These are phyloP conservation scores for Aureobasidium sp. DNA, from an alignment of 2,329 filamentous ascomycete species.

Conservation along the genomic window DNA sequence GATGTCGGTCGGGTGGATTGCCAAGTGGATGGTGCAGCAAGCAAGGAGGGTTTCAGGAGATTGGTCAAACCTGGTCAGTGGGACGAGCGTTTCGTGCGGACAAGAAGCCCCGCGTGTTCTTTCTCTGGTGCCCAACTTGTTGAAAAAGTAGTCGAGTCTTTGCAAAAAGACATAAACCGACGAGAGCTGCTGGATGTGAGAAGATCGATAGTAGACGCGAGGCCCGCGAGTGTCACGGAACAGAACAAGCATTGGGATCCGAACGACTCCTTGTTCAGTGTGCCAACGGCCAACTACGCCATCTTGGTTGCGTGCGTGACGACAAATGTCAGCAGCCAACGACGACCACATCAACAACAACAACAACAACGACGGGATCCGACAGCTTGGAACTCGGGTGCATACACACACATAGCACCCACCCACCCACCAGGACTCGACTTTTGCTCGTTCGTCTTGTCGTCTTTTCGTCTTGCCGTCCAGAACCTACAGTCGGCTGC, in stretches of 20 bases:
- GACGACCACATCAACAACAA: too few species aligned
- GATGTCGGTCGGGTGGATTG: background rate
- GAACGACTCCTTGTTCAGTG: background rate
- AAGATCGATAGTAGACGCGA: too few species aligned
- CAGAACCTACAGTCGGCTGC: constrained; percentile 1
- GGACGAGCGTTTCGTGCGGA: constrained; percentile 4
- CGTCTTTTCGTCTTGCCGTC: too few species aligned
- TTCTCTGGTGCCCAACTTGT: constrained; percentile 14
- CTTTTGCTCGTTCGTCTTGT: background rate
- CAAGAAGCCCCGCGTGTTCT: constrained; percentile 2
- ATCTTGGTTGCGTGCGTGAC: constrained; percentile 12
- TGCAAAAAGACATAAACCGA: background rate
- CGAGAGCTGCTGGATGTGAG: too few species aligned
- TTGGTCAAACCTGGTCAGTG: constrained; percentile 12
- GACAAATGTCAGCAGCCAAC: constrained; percentile 9
- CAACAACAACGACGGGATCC: background rate
- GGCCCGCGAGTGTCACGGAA: too few species aligned
- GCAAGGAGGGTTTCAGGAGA: constrained; percentile 10
- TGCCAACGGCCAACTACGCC: constrained; percentile 3
- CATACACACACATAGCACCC: constrained; percentile 2
- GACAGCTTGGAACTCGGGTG: constrained; percentile 5
- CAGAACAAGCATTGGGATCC: background rate
- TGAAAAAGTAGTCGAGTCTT: background rate
- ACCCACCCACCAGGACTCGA: constrained; percentile 9
- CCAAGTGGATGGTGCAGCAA: background rate